These are phyloP conservation scores for Trifolium repens DNA, from an alignment of 306 rosid species.

Conservation along the genomic window DNA sequence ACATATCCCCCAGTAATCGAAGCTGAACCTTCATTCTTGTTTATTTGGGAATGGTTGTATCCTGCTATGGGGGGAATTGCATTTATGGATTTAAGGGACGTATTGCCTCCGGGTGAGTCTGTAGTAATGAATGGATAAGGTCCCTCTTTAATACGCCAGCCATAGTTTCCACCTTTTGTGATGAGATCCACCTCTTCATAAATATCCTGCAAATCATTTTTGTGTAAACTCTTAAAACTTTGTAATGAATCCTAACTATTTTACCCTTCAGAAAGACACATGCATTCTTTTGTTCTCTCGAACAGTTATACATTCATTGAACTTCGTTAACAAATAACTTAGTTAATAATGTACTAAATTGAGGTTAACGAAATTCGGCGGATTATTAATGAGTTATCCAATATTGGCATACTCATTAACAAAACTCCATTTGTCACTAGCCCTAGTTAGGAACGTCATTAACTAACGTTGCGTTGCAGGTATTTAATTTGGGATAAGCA, in stretches of 20 bases:
- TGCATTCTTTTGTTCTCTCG: not conserved
- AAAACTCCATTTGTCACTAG: not conserved
- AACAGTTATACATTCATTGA: not conserved
- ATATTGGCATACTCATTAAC: not conserved
- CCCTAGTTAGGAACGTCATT: not conserved
- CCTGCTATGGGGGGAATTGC: slow-evolving; percentile 78
- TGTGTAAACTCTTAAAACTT: not conserved
- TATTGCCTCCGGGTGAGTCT: slow-evolving; percentile 63
- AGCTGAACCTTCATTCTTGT: slow-evolving; percentile 84
- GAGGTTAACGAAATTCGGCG: not conserved
- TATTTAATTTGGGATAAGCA: not conserved
- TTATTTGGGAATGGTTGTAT: slow-evolving; percentile 74
- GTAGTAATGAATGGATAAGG: slow-evolving; percentile 51
- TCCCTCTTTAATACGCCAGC: slow-evolving; percentile 91
- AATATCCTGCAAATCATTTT: slow-evolving; percentile 59
- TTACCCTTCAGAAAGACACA: not conserved
- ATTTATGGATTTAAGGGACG: slow-evolving; percentile 56
- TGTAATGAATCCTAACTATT: not conserved
- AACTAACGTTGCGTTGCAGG: not conserved
- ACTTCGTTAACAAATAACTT: not conserved
- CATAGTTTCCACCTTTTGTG: slow-evolving; percentile 95
- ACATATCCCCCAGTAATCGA: slow-evolving; percentile 84
- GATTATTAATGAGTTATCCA: not conserved
- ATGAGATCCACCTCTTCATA: slow-evolving; percentile 93
- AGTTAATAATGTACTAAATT: not conserved